Conservation (phyloP, 1,284 basidiomycete genomes). For the Microbotryum intermedium region DNA sequence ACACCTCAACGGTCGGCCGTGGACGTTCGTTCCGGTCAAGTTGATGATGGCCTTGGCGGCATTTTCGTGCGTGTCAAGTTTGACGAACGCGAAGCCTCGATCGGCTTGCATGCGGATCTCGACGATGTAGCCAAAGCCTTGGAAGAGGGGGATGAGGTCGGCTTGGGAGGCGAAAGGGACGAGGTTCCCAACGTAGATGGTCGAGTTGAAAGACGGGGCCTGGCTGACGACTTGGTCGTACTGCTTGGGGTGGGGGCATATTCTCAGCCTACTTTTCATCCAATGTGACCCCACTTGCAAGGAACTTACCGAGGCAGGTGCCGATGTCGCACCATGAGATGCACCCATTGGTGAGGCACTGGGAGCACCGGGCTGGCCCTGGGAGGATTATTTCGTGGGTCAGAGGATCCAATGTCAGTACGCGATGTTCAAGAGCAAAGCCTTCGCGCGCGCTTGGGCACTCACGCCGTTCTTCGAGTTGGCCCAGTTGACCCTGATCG, state of each 20-base stretch:
- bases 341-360: too few relatives aligned
- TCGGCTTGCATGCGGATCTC: slow-evolving; percentile 98
- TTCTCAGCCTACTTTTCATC: not conserved
- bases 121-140: slow-evolving; percentile 91
- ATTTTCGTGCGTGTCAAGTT: slow-evolving; percentile 93
- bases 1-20: slow-evolving; percentile 90
- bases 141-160: slow-evolving; percentile 91
- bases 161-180: slow-evolving; percentile 91
- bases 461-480: slow-evolving; percentile 73
- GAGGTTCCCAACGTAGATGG: slow-evolving; percentile 96
- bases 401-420: too few relatives aligned
- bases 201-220: slow-evolving; percentile 83
- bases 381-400: too few relatives aligned
- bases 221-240: slow-evolving; percentile 82
- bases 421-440: too few relatives aligned
- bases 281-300: not conserved
- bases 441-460: not conserved
- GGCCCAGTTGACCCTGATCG: slow-evolving; percentile 99
- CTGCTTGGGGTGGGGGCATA: slow-evolving; percentile 50
- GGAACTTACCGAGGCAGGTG: slow-evolving; percentile 5
- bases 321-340: too few relatives aligned
- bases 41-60: slow-evolving; percentile 95
- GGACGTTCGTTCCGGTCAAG: slow-evolving; percentile 87
- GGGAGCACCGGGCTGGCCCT: too few relatives aligned
- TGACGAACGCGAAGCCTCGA: slow-evolving; percentile 96